A percentile compares a stretch with the other conserved stretches of the same genome.
Evolutionary conservation across 176 grass and related monocot genomes (phyloP).

Genomic region (Triticum turgidum): DNA sequence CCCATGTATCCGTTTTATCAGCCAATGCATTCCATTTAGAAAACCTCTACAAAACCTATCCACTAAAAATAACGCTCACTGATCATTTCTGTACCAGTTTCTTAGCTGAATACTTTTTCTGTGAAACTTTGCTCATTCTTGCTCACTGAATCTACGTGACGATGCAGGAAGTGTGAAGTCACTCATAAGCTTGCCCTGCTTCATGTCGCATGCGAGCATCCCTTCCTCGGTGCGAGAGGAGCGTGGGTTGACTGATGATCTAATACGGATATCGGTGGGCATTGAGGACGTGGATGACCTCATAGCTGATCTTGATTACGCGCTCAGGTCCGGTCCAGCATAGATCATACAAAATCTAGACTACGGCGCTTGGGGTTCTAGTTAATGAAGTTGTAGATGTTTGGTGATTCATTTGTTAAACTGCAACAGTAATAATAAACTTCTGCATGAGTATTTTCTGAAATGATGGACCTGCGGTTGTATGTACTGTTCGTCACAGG

Average conservation of each 20-base stretch:
- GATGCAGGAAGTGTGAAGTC: conserved; percentile 94
- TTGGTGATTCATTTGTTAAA: conserved; percentile 22
- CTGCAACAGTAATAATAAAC: background rate
- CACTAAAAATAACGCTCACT: too few relatives aligned
- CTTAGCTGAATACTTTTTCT: too few relatives aligned
- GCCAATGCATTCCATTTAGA: background rate
- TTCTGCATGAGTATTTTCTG: background rate
- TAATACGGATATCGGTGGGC: conserved; percentile 85
- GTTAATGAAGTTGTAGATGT: background rate
- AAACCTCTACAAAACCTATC: background rate
- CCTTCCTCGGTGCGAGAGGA: conserved; percentile 58
- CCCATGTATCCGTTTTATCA: background rate
- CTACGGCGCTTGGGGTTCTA: background rate
- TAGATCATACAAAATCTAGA: conserved; percentile 4
- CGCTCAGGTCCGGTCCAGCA: conserved; percentile 50
- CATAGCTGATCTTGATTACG: conserved; percentile 76
- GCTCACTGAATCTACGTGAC: background rate
- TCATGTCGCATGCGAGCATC: conserved; percentile 97
- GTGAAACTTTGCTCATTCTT: background rate
- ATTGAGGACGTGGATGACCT: conserved; percentile 91
- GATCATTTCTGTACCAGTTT: too few relatives aligned
- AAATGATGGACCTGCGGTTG: background rate
- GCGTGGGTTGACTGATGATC: conserved; percentile 81
- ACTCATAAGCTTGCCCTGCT: conserved; percentile 92
- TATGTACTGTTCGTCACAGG: background rate